These are phyloP conservation scores for Pyrus bretschneideri DNA, from an alignment of 306 rosid genomes.

Conservation along the genomic window DNA sequence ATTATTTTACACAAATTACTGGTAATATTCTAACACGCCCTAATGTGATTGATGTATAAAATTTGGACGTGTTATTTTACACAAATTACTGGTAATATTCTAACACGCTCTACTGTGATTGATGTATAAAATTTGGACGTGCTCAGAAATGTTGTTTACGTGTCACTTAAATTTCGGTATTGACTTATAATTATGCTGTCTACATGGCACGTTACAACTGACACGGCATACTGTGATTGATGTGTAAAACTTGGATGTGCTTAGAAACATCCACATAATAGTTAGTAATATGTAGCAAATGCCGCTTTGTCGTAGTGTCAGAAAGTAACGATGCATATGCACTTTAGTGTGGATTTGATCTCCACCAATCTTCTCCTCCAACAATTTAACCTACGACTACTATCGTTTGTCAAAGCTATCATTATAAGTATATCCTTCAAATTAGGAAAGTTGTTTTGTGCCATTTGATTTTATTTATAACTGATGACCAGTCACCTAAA, in stretches of 20 bases:
- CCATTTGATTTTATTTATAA: not conserved
- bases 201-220: not conserved
- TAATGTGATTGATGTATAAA: not conserved
- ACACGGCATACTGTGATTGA: not conserved
- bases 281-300: not conserved
- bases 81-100: not conserved
- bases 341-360: too few relatives aligned
- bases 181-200: not conserved
- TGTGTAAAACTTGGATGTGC: not conserved
- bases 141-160: not conserved
- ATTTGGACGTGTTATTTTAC: not conserved
- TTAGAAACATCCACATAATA: not conserved
- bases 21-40: not conserved
- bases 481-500: not conserved
- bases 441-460: not conserved
- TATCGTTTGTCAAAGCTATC: not conserved
- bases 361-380: too few relatives aligned
- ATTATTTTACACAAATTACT: not conserved
- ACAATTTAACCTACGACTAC: too few relatives aligned
- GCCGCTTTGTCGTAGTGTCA: too few relatives aligned
- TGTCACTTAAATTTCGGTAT: too few relatives aligned
- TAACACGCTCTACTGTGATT: too few relatives aligned
- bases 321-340: too few relatives aligned
- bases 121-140: too few relatives aligned
- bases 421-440: not conserved